Percentiles rank a stretch among this genome's conserved stretches.
These are phyloP conservation scores for Sclerotinia spermophila DNA, from an alignment of 2,329 filamentous ascomycete species.

Conservation along the genomic window DNA sequence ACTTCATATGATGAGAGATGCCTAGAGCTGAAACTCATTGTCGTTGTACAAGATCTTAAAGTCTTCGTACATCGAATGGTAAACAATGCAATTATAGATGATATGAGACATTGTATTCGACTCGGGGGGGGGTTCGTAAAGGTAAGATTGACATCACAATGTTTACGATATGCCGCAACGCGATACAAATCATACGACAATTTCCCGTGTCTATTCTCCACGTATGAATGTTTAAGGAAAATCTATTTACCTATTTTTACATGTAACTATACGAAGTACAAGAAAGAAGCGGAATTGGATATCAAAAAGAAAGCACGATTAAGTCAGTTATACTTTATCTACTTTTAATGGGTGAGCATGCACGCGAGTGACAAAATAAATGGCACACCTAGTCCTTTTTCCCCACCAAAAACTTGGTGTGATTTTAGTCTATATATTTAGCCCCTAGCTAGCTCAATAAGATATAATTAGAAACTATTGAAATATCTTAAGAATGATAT, in stretches of 20 bases:
- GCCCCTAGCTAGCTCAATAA: too few species aligned
- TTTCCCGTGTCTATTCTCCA: not conserved
- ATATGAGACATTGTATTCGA: not conserved
- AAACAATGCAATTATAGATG: not conserved
- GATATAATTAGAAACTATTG: too few species aligned
- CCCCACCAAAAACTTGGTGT: too few species aligned
- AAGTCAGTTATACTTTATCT: not conserved
- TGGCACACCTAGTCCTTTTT: too few species aligned
- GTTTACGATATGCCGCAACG: not conserved
- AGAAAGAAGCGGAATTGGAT: not conserved
- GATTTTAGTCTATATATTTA: too few species aligned
- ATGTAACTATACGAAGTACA: not conserved
- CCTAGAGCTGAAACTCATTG: conserved; percentile 11
- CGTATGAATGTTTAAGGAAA: not conserved
- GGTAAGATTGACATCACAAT: not conserved
- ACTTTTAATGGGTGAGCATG: not conserved
- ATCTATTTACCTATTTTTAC: not conserved
- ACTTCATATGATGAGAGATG: not conserved
- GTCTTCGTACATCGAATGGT: not conserved
- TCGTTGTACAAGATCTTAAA: not conserved
- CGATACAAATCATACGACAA: not conserved
- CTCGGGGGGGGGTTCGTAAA: conserved; percentile 8
- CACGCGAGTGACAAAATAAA: too few species aligned
- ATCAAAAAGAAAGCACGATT: too few species aligned
- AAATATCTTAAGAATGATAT: too few species aligned